A percentile compares a stretch with the other conserved stretches of the same genome.
These are phyloP conservation scores for Artemisia annua DNA, from an alignment of 129 eudicot genomes.

Conservation along the genomic window DNA sequence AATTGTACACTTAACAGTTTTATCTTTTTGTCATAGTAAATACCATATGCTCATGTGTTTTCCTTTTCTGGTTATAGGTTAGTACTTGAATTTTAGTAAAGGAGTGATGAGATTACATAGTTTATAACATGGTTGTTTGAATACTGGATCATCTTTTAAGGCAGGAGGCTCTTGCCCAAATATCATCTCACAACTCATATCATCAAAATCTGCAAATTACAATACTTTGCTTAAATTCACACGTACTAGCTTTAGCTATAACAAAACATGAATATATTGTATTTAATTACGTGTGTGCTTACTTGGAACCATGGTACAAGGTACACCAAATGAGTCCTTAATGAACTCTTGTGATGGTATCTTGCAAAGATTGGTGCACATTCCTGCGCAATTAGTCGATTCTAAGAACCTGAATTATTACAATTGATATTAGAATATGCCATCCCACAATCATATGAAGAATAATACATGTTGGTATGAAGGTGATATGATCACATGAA, in stretches of 20 bases:
- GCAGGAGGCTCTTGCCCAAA: slow-evolving; percentile 77
- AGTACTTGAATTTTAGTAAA: no score
- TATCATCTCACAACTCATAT: slow-evolving; percentile 93
- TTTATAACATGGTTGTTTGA: slow-evolving; percentile 82
- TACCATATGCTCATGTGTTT: no score
- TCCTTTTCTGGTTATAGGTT: no score
- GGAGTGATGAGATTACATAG: slow-evolving; percentile 43
- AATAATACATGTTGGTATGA: no score
- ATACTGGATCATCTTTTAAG: slow-evolving; percentile 57
- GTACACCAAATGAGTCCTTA: slow-evolving; percentile 70
- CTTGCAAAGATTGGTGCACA: slow-evolving; percentile 96
- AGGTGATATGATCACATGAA: no score
- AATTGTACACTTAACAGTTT: no score
- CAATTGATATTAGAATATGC: not conserved
- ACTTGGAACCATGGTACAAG: slow-evolving; percentile 96
- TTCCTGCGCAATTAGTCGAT: slow-evolving; percentile 81
- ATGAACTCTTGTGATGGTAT: slow-evolving; percentile 86
- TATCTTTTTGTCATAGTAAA: no score
- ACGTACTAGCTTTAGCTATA: no score
- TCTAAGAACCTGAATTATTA: slow-evolving; percentile 64
- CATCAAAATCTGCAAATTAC: slow-evolving; percentile 72
- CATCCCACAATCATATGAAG: no score
- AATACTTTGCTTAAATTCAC: no score
- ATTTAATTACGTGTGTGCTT: slow-evolving; percentile 24
- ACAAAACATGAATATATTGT: not conserved